phyloP scores from a whole-genome alignment of 1,284 basidiomycete species.

The Puccinia triticina region DNA sequence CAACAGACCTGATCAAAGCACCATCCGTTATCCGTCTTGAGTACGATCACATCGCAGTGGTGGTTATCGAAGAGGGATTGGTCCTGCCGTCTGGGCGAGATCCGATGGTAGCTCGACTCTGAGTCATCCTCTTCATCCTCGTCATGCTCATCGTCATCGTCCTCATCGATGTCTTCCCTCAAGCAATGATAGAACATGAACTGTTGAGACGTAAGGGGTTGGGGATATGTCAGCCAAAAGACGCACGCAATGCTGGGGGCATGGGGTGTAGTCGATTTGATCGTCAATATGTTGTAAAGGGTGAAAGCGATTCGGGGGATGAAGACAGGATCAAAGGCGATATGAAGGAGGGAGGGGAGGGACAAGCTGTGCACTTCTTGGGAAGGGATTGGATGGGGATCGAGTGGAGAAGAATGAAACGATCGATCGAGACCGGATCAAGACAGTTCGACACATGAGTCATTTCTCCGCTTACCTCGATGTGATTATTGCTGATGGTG shows the following conservation, averaged over 20 bases:
- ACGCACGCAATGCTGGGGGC: neutral
- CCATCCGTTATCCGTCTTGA: constrained; percentile 50
- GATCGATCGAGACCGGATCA: neutral
- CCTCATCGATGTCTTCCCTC: constrained; percentile 38
- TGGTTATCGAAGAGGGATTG: constrained; percentile 32
- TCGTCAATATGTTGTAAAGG: neutral
- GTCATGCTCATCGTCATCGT: constrained; percentile 38
- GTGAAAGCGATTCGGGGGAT: neutral
- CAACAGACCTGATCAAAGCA: constrained; percentile 50
- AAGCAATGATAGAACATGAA: constrained; percentile 49
- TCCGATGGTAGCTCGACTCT: constrained; percentile 35
- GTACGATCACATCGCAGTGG: constrained; percentile 46
- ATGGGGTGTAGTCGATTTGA: neutral
- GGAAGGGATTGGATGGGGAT: neutral
- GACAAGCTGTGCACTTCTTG: neutral
- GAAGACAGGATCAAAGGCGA: neutral
- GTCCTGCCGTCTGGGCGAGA: constrained; percentile 23
- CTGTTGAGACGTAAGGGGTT: neutral
- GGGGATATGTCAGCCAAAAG: neutral
- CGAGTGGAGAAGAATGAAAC: neutral
- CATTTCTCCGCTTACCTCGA: constrained; percentile 26
- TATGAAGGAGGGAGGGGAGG: neutral
- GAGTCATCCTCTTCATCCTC: constrained; percentile 34
- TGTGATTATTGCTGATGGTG: constrained; percentile 45
- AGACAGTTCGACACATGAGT: neutral